Evolutionary conservation across 176 grass and related monocot genomes (phyloP).

Genomic region (Luzula sylvatica): DNA sequence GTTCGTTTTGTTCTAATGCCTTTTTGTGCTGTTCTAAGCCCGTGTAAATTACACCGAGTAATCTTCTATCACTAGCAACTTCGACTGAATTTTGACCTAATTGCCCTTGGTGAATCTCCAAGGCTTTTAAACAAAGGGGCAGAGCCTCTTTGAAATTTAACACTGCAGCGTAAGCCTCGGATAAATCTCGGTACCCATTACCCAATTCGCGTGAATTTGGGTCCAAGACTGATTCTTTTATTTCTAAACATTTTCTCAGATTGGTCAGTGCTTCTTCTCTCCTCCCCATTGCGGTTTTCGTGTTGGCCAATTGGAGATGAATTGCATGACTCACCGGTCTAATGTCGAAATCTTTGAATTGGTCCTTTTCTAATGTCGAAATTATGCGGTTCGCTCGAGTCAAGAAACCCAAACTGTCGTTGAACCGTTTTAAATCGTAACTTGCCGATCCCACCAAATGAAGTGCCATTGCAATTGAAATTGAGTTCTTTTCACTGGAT

Average conservation of each 20-base stretch:
- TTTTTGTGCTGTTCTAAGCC: conserved; percentile 68
- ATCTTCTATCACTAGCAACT: conserved; percentile 63
- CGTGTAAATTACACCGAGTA: conserved; percentile 93
- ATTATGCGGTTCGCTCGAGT: conserved; percentile 51
- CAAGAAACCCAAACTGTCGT: conserved; percentile 76
- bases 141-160: conserved; percentile 83
- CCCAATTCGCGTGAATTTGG: conserved; percentile 70
- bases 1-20: conserved; percentile 69
- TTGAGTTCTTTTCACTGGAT: conserved; percentile 26
- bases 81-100: conserved; percentile 79
- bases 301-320: conserved; percentile 58
- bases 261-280: conserved; percentile 72
- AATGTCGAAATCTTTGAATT: conserved; percentile 42
- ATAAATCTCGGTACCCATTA: conserved; percentile 44
- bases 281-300: conserved; percentile 80
- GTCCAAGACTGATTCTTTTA: conserved; percentile 76
- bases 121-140: conserved; percentile 62
- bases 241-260: conserved; percentile 56
- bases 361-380: conserved; percentile 1
- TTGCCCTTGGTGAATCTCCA: conserved; percentile 48
- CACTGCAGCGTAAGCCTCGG: conserved; percentile 62
- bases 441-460: conserved; percentile 70
- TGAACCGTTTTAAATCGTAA: conserved; percentile 70
- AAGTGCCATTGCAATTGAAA: conserved; percentile 88
- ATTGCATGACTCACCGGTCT: conserved; percentile 74